Conservation (phyloP, 2,329 filamentous ascomycete species). For the Cytospora chrysosperma region DNA sequence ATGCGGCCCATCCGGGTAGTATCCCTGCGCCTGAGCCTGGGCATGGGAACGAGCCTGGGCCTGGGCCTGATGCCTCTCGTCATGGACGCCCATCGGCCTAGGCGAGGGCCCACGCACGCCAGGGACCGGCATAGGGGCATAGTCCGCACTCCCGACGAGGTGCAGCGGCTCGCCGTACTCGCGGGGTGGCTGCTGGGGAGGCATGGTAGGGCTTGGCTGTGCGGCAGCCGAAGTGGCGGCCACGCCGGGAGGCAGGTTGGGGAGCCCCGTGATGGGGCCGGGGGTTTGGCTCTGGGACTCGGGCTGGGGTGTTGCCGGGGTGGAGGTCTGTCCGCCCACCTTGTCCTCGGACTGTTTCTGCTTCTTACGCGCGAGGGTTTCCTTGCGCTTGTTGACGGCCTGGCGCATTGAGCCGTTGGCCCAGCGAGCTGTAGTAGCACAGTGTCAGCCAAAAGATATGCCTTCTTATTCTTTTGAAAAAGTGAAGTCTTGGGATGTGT, state of each 20-base stretch:
- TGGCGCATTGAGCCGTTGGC: slow-evolving; percentile 59
- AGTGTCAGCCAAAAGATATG: neutral
- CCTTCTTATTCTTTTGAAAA: neutral
- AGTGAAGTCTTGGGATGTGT: no score
- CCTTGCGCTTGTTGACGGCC: slow-evolving; percentile 61
- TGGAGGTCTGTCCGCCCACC: slow-evolving; percentile 13
- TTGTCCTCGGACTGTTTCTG: slow-evolving; percentile 22
- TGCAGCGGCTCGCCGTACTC: slow-evolving; percentile 1
- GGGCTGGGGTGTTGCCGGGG: slow-evolving; percentile 18
- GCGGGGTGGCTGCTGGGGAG: neutral
- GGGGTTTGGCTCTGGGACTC: slow-evolving; percentile 15
- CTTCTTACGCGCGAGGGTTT: slow-evolving; percentile 60
- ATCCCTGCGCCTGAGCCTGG: neutral
- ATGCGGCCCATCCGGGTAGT: neutral
- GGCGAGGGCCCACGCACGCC: neutral
- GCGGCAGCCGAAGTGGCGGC: neutral
- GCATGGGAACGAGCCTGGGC: neutral
- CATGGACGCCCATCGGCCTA: neutral
- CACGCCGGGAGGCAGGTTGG: neutral
- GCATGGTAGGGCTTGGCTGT: slow-evolving; percentile 3
- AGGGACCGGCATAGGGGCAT: neutral
- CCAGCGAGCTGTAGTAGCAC: slow-evolving; percentile 50
- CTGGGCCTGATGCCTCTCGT: neutral
- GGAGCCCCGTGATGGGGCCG: neutral
- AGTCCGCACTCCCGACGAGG: neutral